phyloP scores from a whole-genome alignment of 2,329 filamentous ascomycete species.

The Phoma herbarum region DNA sequence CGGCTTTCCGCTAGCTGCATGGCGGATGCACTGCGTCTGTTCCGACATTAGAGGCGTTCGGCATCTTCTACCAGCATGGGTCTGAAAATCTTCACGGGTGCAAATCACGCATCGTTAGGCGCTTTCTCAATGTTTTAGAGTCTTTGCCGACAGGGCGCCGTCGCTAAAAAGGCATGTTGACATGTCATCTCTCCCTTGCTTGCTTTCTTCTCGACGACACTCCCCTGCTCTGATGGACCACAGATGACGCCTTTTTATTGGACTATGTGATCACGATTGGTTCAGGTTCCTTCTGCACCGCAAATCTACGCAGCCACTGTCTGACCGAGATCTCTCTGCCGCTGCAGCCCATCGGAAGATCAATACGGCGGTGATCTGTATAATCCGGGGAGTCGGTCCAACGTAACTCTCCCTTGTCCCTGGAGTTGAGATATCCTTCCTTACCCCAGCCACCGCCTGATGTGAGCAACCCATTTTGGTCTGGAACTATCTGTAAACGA shows the following conservation, averaged over 20 bases:
- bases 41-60: conserved; percentile 33
- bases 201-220: conserved; percentile 40
- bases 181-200: conserved; percentile 46
- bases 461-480: conserved; percentile 27
- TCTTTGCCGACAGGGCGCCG: conserved; percentile 44
- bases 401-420: conserved; percentile 36
- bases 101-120: conserved; percentile 38
- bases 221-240: conserved; percentile 27
- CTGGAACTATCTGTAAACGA: conserved; percentile 42
- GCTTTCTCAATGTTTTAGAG: conserved; percentile 38
- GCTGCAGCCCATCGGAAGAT: conserved; percentile 33
- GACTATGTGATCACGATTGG: conserved; percentile 32
- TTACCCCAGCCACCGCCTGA: conserved; percentile 21
- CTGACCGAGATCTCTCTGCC: conserved; percentile 37
- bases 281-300: conserved; percentile 27
- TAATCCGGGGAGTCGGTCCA: conserved; percentile 42
- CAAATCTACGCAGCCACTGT: conserved; percentile 33
- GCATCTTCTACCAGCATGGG: conserved; percentile 26
- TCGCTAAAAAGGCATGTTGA: conserved; percentile 37
- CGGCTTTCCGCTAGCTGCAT: conserved; percentile 43
- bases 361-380: conserved; percentile 37
- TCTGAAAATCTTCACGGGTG: conserved; percentile 30
- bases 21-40: conserved; percentile 38
- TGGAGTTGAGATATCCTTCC: conserved; percentile 12
- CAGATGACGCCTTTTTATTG: conserved; percentile 17